Evolutionary conservation across 2,329 filamentous ascomycete species (phyloP).

Genomic region (Talaromyces piceae): DNA sequence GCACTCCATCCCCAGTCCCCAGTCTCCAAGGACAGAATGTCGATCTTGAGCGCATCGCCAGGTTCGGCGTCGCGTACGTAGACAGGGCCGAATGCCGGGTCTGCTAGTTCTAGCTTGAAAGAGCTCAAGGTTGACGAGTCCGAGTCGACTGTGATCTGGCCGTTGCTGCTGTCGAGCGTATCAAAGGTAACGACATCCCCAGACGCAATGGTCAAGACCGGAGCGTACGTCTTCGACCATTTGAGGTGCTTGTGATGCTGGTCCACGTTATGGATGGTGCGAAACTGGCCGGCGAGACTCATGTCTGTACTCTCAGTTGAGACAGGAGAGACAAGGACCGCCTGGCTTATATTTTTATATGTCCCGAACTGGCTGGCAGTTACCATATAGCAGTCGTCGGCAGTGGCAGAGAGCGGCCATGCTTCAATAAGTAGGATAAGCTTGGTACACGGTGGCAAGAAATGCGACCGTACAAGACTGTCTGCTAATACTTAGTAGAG

Average conservation of each 20-base stretch:
- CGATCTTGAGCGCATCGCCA: conserved; percentile 47
- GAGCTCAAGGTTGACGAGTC: conserved; percentile 32
- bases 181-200: conserved; percentile 44
- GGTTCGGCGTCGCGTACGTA: conserved; percentile 43
- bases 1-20: conserved; percentile 47
- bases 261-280: conserved; percentile 16
- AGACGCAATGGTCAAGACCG: conserved; percentile 42
- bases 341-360: neutral
- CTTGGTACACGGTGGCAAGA: neutral
- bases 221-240: conserved; percentile 43
- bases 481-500: neutral
- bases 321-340: too few species aligned
- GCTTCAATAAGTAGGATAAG: neutral
- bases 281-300: neutral
- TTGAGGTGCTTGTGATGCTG: conserved; percentile 37
- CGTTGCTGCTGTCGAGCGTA: conserved; percentile 45
- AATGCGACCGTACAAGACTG: neutral
- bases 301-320: neutral
- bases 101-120: conserved; percentile 37
- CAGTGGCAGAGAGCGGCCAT: neutral
- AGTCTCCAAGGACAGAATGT: conserved; percentile 41
- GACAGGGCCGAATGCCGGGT: conserved; percentile 47
- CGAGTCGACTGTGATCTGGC: conserved; percentile 41
- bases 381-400: neutral
- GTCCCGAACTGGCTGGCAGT: too few species aligned